A percentile compares a stretch with the other conserved stretches of the same genome.
These are phyloP conservation scores for Magnolia changhungtana DNA, from an alignment of 164 flowering plant genomes.

Conservation along the genomic window DNA sequence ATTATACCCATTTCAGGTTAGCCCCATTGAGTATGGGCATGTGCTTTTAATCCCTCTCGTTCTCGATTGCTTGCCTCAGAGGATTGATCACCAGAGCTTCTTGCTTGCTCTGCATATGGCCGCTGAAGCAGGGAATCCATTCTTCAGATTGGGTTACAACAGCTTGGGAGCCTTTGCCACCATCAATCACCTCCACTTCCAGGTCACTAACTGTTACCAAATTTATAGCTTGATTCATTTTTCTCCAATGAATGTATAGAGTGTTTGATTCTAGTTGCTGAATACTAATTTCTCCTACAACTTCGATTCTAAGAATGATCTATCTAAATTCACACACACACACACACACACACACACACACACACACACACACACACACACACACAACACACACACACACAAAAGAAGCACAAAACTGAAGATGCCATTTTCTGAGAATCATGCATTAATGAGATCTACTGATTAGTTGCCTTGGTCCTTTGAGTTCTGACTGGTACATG, in stretches of 20 bases:
- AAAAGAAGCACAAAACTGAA: not conserved
- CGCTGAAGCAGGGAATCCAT: constrained; percentile 65
- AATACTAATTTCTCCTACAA: not conserved
- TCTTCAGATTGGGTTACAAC: constrained; percentile 84
- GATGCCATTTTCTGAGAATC: not conserved
- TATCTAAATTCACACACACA: not conserved
- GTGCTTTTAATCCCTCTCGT: constrained; percentile 78
- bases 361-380: no score
- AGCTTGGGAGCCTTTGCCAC: constrained; percentile 98
- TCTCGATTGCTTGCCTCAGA: constrained; percentile 70
- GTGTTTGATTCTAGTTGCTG: not conserved
- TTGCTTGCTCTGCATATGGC: constrained; percentile 84
- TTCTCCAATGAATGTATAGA: not conserved
- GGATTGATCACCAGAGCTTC: constrained; percentile 69
- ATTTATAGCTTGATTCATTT: not conserved
- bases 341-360: no score
- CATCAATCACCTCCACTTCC: constrained; percentile 90
- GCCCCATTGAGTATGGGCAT: constrained; percentile 93
- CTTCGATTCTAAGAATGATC: not conserved
- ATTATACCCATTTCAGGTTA: constrained; percentile 46
- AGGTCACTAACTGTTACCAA: constrained; percentile 32
- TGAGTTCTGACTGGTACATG: not conserved
- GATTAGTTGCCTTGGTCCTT: not conserved
- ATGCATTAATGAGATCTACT: not conserved
- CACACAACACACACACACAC: no score